Conservation (phyloP, 2,329 filamentous ascomycete genomes). For the Elsinoe batatas region DNA sequence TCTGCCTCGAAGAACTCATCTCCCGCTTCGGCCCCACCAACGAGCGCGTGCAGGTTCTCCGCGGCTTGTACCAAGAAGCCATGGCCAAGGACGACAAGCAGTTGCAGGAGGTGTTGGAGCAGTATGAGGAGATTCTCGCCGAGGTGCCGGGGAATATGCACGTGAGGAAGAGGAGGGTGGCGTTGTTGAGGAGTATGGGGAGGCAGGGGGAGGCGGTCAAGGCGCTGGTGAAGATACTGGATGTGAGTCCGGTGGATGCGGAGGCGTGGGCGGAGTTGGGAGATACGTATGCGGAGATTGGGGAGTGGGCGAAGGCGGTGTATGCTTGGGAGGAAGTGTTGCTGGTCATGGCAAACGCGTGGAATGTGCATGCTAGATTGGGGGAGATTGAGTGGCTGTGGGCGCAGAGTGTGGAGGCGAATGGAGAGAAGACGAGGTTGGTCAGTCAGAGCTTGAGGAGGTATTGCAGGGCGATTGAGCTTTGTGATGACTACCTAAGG, state of each 20-base stretch:
- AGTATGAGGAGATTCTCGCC: conserved; percentile 66
- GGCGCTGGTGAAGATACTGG: conserved; percentile 63
- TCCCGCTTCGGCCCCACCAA: conserved; percentile 74
- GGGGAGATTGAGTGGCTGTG: conserved; percentile 76
- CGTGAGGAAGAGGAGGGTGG: conserved; percentile 73
- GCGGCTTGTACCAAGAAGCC: conserved; percentile 77
- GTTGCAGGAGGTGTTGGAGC: conserved; percentile 59
- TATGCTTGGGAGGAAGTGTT: conserved; percentile 87
- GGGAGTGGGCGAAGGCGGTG: conserved; percentile 70
- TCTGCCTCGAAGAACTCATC: conserved; percentile 65
- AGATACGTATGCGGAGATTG: conserved; percentile 74
- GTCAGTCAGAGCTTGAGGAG: conserved; percentile 68
- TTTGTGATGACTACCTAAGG: conserved; percentile 85
- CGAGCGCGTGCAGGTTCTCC: conserved; percentile 74
- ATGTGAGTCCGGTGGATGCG: conserved; percentile 77
- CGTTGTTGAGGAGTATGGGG: conserved; percentile 65
- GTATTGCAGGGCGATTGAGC: conserved; percentile 82
- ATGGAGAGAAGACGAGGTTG: conserved; percentile 35
- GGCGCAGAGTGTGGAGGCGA: conserved; percentile 26
- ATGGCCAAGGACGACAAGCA: conserved; percentile 56
- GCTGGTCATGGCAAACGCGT: conserved; percentile 78
- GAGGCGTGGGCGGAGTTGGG: conserved; percentile 90
- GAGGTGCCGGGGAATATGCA: conserved; percentile 72
- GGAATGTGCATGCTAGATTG: conserved; percentile 87
- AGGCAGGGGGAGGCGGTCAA: conserved; percentile 62